Percentiles rank a stretch among this genome's conserved stretches.
Conservation (phyloP, 208 protist genomes). For the Trichomonas vaginalis region DNA sequence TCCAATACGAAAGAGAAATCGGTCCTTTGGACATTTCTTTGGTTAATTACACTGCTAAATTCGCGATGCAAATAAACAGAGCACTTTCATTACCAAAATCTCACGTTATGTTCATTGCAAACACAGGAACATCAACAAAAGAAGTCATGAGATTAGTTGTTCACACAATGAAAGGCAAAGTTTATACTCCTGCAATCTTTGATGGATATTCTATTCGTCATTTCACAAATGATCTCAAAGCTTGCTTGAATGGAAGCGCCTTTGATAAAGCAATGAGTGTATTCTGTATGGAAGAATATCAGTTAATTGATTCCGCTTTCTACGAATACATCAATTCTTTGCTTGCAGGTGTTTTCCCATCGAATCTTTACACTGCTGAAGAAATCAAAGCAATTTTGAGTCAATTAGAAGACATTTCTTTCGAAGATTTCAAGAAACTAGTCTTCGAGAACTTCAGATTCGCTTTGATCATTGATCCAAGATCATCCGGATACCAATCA, state of each 20-base stretch:
- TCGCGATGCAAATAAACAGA: neutral
- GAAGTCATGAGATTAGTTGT: neutral
- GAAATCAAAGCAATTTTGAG: neutral
- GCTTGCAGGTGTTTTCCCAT: neutral
- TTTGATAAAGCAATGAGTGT: neutral
- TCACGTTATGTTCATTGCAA: neutral
- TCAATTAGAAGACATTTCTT: neutral
- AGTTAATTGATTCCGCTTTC: neutral
- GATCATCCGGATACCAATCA: neutral
- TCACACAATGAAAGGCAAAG: neutral
- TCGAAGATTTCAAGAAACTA: neutral
- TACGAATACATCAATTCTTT: neutral
- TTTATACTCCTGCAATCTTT: neutral
- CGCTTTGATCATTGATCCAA: neutral
- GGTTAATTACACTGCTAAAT: neutral
- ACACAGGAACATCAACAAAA: neutral
- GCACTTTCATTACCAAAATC: neutral
- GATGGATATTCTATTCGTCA: neutral
- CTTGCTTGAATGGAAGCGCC: neutral
- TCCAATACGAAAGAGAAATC: neutral
- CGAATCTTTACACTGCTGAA: neutral
- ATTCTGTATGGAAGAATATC: slow-evolving; percentile 6
- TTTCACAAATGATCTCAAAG: neutral
- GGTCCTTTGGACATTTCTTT: neutral
- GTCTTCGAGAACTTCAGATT: neutral